Evolutionary conservation across 1,284 basidiomycete species (phyloP).

Genomic region (Cystobasidiaceae sp.): DNA sequence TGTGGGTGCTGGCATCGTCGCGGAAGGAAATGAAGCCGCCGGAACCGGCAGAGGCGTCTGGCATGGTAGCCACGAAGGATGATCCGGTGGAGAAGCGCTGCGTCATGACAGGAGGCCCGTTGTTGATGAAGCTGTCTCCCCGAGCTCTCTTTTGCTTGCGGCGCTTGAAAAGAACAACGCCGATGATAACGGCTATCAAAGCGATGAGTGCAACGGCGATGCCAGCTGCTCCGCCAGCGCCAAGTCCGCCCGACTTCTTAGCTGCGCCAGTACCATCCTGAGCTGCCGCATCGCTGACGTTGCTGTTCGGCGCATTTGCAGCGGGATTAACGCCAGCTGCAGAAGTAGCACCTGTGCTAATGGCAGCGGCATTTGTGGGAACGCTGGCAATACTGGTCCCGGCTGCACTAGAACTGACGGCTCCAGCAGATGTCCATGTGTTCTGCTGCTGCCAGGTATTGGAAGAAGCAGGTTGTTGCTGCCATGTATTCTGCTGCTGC

Average conservation of each 20-base stretch:
- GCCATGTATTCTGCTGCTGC: slow-evolving; percentile 10
- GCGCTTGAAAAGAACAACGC: not conserved
- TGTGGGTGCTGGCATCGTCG: slow-evolving; percentile 21
- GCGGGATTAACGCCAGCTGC: not conserved
- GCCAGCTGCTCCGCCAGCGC: slow-evolving; percentile 10
- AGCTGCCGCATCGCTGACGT: not conserved
- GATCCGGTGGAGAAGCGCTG: slow-evolving; percentile 6
- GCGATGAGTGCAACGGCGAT: slow-evolving; percentile 6
- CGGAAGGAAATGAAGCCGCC: slow-evolving; percentile 23
- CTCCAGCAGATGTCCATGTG: not conserved
- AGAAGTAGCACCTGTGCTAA: not conserved
- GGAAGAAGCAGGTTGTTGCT: slow-evolving; percentile 2
- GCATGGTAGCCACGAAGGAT: not conserved
- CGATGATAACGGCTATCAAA: not conserved
- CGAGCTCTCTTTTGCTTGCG: not conserved
- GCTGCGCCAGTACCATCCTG: not conserved
- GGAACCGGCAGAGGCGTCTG: not conserved
- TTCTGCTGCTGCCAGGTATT: not conserved
- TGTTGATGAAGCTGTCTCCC: not conserved
- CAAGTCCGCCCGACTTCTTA: not conserved
- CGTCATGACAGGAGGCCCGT: not conserved
- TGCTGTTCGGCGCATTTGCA: too few species aligned
- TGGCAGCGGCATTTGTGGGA: not conserved
- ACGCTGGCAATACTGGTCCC: not conserved
- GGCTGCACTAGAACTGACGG: not conserved